Evolutionary conservation across 106 monocot species (phyloP), one percentile per base, ranked within the genome.

Genomic region (Chionographis japonica): DNA sequence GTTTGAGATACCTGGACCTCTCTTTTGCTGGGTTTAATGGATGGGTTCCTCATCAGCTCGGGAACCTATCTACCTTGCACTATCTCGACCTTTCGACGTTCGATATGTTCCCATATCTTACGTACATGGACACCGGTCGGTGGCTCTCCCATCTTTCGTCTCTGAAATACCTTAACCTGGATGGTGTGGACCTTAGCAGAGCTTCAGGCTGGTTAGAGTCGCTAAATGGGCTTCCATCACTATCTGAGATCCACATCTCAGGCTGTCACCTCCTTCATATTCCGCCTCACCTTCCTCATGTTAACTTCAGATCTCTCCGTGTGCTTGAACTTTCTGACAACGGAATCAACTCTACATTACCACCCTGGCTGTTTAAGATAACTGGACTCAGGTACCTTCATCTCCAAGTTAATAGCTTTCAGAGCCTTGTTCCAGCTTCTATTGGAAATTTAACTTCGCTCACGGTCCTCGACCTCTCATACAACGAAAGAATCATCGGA

Each of bases 1-100:
- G 68, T 2, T 3, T 84, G 41, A 66, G 49, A 17, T 83, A 74
- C 27, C 65, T 78, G 0, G 58, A 78, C 54, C 68, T 83, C 52
- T 78, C 74, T 13, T 0, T 0, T 3, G 12, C 74, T 12, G 4
- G 37, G 36, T 54, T 83, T 11, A 2, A 5, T 6, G 75, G 83
- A 4, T 19, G 13, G 5, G 49, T 79, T 37, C 78, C 83, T 53
- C 46, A 42, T 40, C 65, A 62, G 40, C 52, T 70, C 12, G 73
- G 78, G 4, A 70, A 70, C 52, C 57, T 58, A 3, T 40, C 72
- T 17, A 61, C 20, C 36, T 35, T 78, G 4, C 52, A 9, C 17
- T 40, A 4, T 16, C 59, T 78, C 6, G 72, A 67, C 13, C 50
- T 78, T 12, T 40, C 9, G 54, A 27, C 27, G 27, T 27, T 27